A percentile compares a stretch with the other conserved stretches of the same genome.
Evolutionary conservation across 2,329 filamentous ascomycete species (phyloP).

Genomic region (Beauveria caledonica): DNA sequence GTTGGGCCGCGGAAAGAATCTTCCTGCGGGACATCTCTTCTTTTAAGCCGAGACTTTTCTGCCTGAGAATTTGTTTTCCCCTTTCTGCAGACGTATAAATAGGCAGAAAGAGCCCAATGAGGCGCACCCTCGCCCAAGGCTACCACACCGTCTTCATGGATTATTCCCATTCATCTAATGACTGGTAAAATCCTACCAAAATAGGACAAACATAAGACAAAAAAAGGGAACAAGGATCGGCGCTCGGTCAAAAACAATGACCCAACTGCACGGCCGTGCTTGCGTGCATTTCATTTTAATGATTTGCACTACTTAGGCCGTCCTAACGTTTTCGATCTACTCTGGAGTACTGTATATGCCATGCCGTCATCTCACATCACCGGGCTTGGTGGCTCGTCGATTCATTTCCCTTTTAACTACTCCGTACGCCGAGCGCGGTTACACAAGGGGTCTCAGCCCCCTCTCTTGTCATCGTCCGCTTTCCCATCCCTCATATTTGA

Average conservation of each 20-base stretch:
- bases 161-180: too few species aligned
- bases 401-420: neutral
- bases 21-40: neutral
- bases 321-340: neutral
- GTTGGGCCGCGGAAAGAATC: slow-evolving; percentile 1
- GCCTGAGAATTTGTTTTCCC: neutral
- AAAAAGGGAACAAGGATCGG: neutral
- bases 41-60: neutral
- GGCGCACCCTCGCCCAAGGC: neutral
- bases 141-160: too few species aligned
- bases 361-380: slow-evolving; percentile 4
- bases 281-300: neutral
- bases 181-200: too few species aligned
- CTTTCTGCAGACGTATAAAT: neutral
- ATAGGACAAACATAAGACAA: neutral
- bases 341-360: neutral
- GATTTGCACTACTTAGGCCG: neutral
- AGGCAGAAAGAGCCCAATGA: neutral
- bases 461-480: neutral
- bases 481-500: neutral
- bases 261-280: neutral
- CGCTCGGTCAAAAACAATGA: neutral
- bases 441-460: neutral
- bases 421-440: neutral
- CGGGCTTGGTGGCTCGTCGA: neutral